Evolutionary conservation across 2,329 filamentous ascomycete genomes (phyloP), one percentile per base, ranked within the genome.

Genomic region (Ophiobolus disseminans): DNA sequence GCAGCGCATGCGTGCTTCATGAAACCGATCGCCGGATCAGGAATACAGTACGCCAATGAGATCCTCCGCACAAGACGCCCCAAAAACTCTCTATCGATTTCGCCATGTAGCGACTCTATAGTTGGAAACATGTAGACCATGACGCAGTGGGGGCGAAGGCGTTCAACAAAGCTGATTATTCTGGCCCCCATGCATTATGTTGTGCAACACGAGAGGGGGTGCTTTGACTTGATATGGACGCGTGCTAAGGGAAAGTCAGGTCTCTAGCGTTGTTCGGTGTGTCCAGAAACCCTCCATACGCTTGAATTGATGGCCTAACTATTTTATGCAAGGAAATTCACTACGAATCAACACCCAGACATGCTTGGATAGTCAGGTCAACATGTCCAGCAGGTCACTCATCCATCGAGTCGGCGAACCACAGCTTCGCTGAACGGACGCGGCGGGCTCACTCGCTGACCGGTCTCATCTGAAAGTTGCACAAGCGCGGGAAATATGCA

Each of bases 401-500:
- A 69, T 4, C 45, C 58, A 48, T 64, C 61, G 5, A 70, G 53
- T 3, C 48, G 58, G 19, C 67, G 57, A 2, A 65, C 43, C 7
- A 68, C 55, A 42, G 63, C 58, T 47, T 70, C 65, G 43, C 57
- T 69, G 37, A 72, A 70, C 1, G 57, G 49, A 13, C 65, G 50
- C 9, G 70, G 66, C 19, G 62, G 61, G 9, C 31, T 55, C n/a
- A 70, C 36, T n/a, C 42, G 28, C 35, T 62, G 50, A 1, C 67
- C 68, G 9, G 52, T 43, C 25, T 73, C 71, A 34, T 73, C 64
- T 14, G 57, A 50, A 2, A 68, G 40, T 43, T 73, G 68, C 31
- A 72, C 45, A 38, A 74, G 58, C 8, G 66, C 67, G 6, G 72
- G 72, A 34, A 72, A 73, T 10, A 72, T 60, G 40, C 68, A 69